These are phyloP conservation scores for Pisolithus microcarpus DNA, from an alignment of 768 basidiomycete genomes.

Conservation along the genomic window DNA sequence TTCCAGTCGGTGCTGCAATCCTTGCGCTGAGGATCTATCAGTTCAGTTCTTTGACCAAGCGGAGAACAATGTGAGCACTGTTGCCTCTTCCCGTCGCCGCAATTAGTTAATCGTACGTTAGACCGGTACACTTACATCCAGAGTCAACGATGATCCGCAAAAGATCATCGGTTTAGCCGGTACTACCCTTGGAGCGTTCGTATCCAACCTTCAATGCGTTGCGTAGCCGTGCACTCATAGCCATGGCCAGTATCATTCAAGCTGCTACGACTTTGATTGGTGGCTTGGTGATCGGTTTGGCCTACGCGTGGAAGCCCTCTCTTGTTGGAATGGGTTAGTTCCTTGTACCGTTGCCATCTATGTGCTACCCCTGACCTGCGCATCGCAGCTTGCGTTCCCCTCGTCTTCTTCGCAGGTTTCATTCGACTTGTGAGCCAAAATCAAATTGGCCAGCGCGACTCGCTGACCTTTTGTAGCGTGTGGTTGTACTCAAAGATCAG, in stretches of 20 bases:
- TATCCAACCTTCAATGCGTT: not conserved
- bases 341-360: not conserved
- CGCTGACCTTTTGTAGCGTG: constrained; percentile 37
- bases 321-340: constrained; percentile 72
- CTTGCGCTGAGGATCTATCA: constrained; percentile 16
- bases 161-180: constrained; percentile 87
- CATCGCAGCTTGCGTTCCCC: constrained; percentile 55
- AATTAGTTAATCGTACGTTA: constrained; percentile 14
- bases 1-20: not conserved
- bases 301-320: constrained; percentile 70
- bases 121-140: constrained; percentile 77
- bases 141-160: constrained; percentile 79
- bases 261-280: constrained; percentile 57
- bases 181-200: constrained; percentile 70
- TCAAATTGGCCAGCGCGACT: not conserved
- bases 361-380: not conserved
- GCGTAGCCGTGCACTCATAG: not conserved
- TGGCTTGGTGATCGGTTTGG: constrained; percentile 71
- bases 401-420: constrained; percentile 67
- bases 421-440: constrained; percentile 60
- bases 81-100: not conserved
- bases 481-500: constrained; percentile 86
- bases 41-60: constrained; percentile 89
- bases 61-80: constrained; percentile 54
- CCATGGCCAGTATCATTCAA: constrained; percentile 67